Percentiles rank a stretch among this genome's conserved stretches.
Conservation (phyloP, 805 yeast genomes). For the Wickerhamomyces kurtzmanii region DNA sequence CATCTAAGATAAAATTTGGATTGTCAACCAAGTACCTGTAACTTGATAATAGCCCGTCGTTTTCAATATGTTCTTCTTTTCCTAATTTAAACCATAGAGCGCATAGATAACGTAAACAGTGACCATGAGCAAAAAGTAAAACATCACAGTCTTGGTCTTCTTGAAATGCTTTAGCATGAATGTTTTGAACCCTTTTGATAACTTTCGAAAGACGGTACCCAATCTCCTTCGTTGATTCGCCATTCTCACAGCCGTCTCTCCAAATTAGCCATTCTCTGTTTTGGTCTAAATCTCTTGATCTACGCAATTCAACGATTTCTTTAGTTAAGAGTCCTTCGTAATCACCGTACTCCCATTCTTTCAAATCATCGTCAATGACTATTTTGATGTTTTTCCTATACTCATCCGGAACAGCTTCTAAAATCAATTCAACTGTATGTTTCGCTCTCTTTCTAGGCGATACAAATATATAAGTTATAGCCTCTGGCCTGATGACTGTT, state of each 20-base stretch:
- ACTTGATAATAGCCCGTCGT: conserved; percentile 21
- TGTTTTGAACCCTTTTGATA: conserved; percentile 50
- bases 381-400: conserved; percentile 31
- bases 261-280: conserved; percentile 68
- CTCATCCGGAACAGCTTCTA: conserved; percentile 36
- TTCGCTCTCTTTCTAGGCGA: conserved; percentile 81
- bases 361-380: conserved; percentile 53
- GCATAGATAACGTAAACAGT: conserved; percentile 80
- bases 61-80: conserved; percentile 10
- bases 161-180: conserved; percentile 47
- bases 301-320: conserved; percentile 55
- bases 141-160: conserved; percentile 55
- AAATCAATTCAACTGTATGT: conserved; percentile 59
- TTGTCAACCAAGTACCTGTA: conserved; percentile 33
- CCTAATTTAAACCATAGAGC: conserved; percentile 67
- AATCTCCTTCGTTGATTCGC: conserved; percentile 63
- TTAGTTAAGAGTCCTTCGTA: conserved; percentile 77
- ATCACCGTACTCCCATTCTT: conserved; percentile 97
- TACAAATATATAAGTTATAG: conserved; percentile 54
- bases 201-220: conserved; percentile 63
- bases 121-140: conserved; percentile 87
- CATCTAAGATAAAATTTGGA: conserved; percentile 81
- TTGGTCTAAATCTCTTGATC: conserved; percentile 42
- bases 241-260: conserved; percentile 89
- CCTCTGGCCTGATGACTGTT: conserved; percentile 52